phyloP scores from a whole-genome alignment of 768 basidiomycete species.

The Pleurotus ostreatus region DNA sequence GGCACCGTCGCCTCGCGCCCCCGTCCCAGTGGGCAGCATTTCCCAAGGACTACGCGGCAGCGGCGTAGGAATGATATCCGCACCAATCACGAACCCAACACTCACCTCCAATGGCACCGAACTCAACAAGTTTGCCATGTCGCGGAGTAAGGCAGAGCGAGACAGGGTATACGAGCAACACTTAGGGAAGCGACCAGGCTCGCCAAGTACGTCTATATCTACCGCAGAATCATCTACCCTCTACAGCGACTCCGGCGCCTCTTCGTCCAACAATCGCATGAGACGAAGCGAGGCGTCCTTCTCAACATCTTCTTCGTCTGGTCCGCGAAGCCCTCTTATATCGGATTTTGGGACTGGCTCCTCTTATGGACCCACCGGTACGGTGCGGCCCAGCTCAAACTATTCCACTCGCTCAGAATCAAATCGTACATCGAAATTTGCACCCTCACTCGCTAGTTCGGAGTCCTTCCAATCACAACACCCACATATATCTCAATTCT shows the following conservation, averaged over 20 bases:
- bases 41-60: conserved; percentile 50
- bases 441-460: conserved; percentile 51
- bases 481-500: conserved; percentile 12
- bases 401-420: conserved; percentile 54
- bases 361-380: conserved; percentile 21
- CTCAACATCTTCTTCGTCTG: conserved; percentile 31
- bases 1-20: conserved; percentile 51
- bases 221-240: conserved; percentile 58
- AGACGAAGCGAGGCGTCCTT: conserved; percentile 54
- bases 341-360: conserved; percentile 46
- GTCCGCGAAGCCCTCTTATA: conserved; percentile 43
- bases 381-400: conserved; percentile 46
- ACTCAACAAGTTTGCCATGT: conserved; percentile 56
- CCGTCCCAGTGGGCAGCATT: conserved; percentile 51
- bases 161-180: conserved; percentile 47
- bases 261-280: conserved; percentile 32
- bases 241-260: conserved; percentile 44
- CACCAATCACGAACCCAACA: conserved; percentile 80
- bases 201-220: conserved; percentile 45
- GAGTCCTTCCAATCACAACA: conserved; percentile 48
- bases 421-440: conserved; percentile 59
- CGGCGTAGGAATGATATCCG: conserved; percentile 49
- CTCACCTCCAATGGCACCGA: conserved; percentile 71
- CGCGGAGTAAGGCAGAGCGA: conserved; percentile 48
- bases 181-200: conserved; percentile 37